Percentiles rank a stretch among this genome's conserved stretches.
Evolutionary conservation across 257 asterid species (phyloP).

Genomic region (Oldenlandia corymbosa): DNA sequence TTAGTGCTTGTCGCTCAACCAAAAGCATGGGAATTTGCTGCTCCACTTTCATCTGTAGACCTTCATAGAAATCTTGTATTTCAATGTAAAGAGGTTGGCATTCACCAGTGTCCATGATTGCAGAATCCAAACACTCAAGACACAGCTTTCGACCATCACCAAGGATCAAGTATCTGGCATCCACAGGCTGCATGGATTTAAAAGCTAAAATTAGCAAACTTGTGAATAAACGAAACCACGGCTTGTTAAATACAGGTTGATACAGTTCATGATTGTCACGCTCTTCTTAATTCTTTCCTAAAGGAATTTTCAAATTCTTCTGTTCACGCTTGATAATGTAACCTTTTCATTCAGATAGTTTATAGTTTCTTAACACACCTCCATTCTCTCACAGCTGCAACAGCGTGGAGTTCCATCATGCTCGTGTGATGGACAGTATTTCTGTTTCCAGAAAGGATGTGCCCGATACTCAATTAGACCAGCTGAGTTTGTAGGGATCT

Average conservation of each 20-base stretch:
- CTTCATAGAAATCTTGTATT: constrained; percentile 92
- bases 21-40: constrained; percentile 92
- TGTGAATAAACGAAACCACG: not conserved
- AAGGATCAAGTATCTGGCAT: constrained; percentile 65
- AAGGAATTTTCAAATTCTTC: not conserved
- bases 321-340: not conserved
- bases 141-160: constrained; percentile 94
- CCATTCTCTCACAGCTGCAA: constrained; percentile 97
- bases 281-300: not conserved
- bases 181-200: constrained; percentile 49
- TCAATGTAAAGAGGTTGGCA: constrained; percentile 95
- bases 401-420: constrained; percentile 95
- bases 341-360: not conserved
- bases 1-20: constrained; percentile 94
- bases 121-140: constrained; percentile 93
- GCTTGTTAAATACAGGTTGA: not conserved
- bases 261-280: not conserved
- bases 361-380: constrained; percentile 39
- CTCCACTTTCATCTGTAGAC: constrained; percentile 91
- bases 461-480: constrained; percentile 96
- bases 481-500: constrained; percentile 85
- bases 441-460: constrained; percentile 98
- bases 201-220: constrained; percentile 7
- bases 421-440: constrained; percentile 94
- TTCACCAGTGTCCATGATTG: constrained; percentile 94